phyloP scores from a whole-genome alignment of 176 grass and related monocot genomes.

The Triticum turgidum region DNA sequence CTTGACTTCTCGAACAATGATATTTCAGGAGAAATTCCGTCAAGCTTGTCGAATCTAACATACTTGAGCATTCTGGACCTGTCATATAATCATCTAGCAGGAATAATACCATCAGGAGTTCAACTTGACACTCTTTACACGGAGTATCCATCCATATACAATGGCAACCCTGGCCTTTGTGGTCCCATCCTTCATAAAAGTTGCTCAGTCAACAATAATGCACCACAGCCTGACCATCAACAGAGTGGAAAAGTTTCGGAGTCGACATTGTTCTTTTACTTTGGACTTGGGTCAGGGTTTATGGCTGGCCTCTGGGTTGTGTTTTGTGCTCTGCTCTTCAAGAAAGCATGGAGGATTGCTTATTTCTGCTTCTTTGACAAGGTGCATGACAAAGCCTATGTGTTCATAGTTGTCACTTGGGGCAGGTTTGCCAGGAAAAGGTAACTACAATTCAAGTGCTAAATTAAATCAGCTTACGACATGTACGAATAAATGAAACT shows the following conservation, averaged over 20 bases:
- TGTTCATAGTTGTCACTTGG: neutral
- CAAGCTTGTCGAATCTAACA: neutral
- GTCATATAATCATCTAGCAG: conserved; percentile 40
- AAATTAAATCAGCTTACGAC: neutral
- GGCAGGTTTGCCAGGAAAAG: neutral
- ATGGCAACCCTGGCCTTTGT: conserved; percentile 28
- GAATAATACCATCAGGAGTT: conserved; percentile 24
- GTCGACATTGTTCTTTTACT: neutral
- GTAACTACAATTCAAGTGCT: neutral
- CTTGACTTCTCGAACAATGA: conserved; percentile 40
- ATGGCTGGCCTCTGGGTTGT: conserved; percentile 23
- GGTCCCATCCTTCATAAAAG: conserved; percentile 11
- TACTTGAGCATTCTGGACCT: conserved; percentile 34
- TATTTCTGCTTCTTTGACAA: conserved; percentile 18
- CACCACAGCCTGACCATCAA: neutral
- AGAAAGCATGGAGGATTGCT: conserved; percentile 22
- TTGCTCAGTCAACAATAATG: neutral
- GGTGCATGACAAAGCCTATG: neutral
- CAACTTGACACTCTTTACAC: conserved; percentile 45
- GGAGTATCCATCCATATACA: conserved; percentile 17
- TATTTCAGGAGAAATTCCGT: conserved; percentile 24
- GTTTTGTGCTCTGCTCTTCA: conserved; percentile 23
- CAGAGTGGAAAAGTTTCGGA: neutral
- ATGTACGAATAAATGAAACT: neutral
- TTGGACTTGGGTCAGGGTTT: conserved; percentile 25